These are phyloP conservation scores for Wickerhamomyces alni DNA, from an alignment of 805 yeast genomes.

Conservation along the genomic window DNA sequence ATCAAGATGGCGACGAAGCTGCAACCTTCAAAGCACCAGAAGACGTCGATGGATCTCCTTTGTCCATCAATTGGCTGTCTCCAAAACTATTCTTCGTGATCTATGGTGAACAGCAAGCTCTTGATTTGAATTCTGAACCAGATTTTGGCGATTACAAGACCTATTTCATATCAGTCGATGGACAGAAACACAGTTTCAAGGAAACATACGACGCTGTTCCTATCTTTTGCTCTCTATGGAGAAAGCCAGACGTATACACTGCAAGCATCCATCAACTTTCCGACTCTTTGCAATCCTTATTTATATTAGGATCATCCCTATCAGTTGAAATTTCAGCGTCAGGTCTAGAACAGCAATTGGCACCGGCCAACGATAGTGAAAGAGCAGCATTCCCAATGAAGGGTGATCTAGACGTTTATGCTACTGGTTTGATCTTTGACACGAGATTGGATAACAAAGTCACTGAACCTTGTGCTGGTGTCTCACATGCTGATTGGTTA, in stretches of 20 bases:
- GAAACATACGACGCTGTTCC: slow-evolving; percentile 42
- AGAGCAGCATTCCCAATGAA: slow-evolving; percentile 71
- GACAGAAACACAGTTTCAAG: slow-evolving; percentile 11
- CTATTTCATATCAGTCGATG: slow-evolving; percentile 13
- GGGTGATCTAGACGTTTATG: slow-evolving; percentile 61
- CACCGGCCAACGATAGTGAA: slow-evolving; percentile 60
- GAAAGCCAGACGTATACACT: slow-evolving; percentile 42
- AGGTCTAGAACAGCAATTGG: slow-evolving; percentile 31
- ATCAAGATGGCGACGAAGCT: slow-evolving; percentile 7
- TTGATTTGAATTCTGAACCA: slow-evolving; percentile 27
- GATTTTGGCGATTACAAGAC: slow-evolving; percentile 17
- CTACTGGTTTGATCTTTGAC: slow-evolving; percentile 68
- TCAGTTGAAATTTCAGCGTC: slow-evolving; percentile 57
- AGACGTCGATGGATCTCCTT: slow-evolving; percentile 12
- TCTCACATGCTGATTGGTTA: slow-evolving; percentile 52
- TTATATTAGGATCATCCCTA: slow-evolving; percentile 52
- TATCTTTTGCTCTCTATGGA: slow-evolving; percentile 44
- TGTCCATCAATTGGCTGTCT: slow-evolving; percentile 15
- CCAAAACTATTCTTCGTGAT: slow-evolving; percentile 16
- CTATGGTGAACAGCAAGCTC: slow-evolving; percentile 23
- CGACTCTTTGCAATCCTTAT: slow-evolving; percentile 24
- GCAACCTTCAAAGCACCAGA: slow-evolving; percentile 10
- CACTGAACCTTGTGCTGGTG: slow-evolving; percentile 47
- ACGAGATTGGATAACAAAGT: slow-evolving; percentile 38
- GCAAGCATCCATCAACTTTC: slow-evolving; percentile 37